Conservation (phyloP, 768 basidiomycete species). For the Kwoniella sp. region DNA sequence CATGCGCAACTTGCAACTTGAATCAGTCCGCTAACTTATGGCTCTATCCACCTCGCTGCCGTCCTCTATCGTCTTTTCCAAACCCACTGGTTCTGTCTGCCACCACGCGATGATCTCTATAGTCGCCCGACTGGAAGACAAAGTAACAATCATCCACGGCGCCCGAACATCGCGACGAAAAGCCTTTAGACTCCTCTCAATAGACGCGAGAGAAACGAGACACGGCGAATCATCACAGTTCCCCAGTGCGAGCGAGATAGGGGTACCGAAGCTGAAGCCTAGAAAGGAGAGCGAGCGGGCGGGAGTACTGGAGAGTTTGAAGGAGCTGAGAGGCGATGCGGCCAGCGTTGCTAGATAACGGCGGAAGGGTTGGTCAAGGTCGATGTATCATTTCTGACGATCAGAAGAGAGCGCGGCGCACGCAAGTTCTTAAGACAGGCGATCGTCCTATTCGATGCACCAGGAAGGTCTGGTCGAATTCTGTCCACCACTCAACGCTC, state of each 20-base stretch:
- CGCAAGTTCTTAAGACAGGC: no score
- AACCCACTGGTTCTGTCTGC: background rate
- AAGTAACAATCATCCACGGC: conserved; percentile 50
- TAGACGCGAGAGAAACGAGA: conserved; percentile 17
- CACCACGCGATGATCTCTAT: background rate
- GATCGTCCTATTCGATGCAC: no score
- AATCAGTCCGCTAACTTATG: background rate
- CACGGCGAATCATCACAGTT: conserved; percentile 8
- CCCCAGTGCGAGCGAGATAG: conserved; percentile 14
- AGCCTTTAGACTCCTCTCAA: conserved; percentile 37
- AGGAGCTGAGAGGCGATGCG: conserved; percentile 1
- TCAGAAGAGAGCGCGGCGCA: no score
- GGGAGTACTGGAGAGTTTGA: conserved; percentile 17
- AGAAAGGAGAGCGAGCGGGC: conserved; percentile 15
- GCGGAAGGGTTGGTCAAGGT: background rate
- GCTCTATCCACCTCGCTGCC: background rate
- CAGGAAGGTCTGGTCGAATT: no score
- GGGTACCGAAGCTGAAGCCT: conserved; percentile 15
- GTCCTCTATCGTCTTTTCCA: background rate
- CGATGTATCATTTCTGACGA: background rate
- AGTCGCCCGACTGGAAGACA: conserved; percentile 44
- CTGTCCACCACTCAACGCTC: no score
- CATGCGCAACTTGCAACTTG: no score
- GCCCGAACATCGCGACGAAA: conserved; percentile 45
- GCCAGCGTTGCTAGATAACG: conserved; percentile 1